These are phyloP conservation scores for Diaporthe velutina DNA, from an alignment of 2,329 filamentous ascomycete species.

Conservation along the genomic window DNA sequence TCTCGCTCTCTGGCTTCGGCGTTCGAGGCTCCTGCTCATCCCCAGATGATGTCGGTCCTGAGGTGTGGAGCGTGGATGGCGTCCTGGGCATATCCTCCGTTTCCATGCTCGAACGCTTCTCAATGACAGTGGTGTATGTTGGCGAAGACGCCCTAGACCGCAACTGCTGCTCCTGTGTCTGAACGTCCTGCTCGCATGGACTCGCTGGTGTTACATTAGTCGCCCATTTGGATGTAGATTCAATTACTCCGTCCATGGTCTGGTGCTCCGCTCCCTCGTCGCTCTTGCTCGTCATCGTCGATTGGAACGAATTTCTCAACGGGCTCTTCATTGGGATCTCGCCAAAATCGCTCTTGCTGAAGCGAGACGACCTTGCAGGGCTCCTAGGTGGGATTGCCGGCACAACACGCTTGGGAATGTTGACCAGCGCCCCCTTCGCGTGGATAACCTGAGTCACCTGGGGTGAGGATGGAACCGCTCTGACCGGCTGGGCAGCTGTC, in stretches of 20 bases:
- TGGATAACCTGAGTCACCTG: constrained; percentile 77
- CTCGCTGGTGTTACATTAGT: constrained; percentile 36
- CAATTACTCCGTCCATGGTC: constrained; percentile 36
- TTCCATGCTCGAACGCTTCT: constrained; percentile 38
- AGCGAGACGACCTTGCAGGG: constrained; percentile 72
- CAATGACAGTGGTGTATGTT: constrained; percentile 45
- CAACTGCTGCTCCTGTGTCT: constrained; percentile 35
- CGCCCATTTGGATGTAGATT: constrained; percentile 17
- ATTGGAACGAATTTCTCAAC: constrained; percentile 62
- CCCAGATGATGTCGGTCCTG: constrained; percentile 43
- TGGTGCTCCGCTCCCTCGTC: constrained; percentile 28
- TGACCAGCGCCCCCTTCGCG: constrained; percentile 84
- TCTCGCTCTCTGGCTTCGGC: constrained; percentile 42
- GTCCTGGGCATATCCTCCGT: constrained; percentile 38
- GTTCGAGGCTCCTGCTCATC: constrained; percentile 47
- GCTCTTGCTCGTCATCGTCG: constrained; percentile 39
- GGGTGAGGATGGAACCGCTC: constrained; percentile 71
- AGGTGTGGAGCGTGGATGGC: constrained; percentile 41
- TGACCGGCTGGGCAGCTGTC: constrained; percentile 66
- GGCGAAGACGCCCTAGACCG: constrained; percentile 43
- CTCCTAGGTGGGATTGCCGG: constrained; percentile 85
- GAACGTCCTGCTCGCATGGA: constrained; percentile 30
- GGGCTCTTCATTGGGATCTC: constrained; percentile 69
- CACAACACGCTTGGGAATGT: constrained; percentile 83
- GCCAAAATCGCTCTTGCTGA: constrained; percentile 69